phyloP scores from a whole-genome alignment of 2,329 filamentous ascomycete species.

The Cladosporium oxysporum region DNA sequence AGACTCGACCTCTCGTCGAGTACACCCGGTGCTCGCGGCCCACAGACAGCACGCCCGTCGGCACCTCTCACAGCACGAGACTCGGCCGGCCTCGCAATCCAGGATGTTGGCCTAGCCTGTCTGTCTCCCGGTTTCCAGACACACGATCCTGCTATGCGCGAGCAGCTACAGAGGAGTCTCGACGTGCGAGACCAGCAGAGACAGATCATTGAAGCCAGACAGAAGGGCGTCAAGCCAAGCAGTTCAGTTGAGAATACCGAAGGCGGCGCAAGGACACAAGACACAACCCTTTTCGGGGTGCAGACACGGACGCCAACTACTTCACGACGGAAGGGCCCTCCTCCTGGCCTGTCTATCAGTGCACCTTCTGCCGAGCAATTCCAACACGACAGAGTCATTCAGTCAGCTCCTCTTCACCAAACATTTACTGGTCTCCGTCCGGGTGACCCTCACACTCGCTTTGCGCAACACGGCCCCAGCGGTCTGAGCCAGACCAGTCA shows the following conservation, averaged over 20 bases:
- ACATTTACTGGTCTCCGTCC: constrained; percentile 91
- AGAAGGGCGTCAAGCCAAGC: constrained; percentile 73
- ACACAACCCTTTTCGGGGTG: constrained; percentile 46
- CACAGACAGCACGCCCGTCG: constrained; percentile 59
- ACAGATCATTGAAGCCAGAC: constrained; percentile 89
- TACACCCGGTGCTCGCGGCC: constrained; percentile 44
- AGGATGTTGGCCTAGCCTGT: constrained; percentile 91
- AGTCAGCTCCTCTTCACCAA: constrained; percentile 91
- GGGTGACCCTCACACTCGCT: constrained; percentile 47
- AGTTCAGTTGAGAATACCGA: constrained; percentile 35
- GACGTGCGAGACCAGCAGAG: constrained; percentile 92
- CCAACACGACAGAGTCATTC: constrained; percentile 90
- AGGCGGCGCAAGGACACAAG: constrained; percentile 34
- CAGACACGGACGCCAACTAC: constrained; percentile 69
- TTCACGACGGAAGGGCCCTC: constrained; percentile 72
- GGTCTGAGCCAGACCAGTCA: constrained; percentile 82
- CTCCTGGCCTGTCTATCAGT: constrained; percentile 90
- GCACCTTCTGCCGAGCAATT: constrained; percentile 90
- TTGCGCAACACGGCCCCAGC: constrained; percentile 72
- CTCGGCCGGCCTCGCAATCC: constrained; percentile 70
- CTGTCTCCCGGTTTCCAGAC: constrained; percentile 95
- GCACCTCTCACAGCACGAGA: constrained; percentile 75
- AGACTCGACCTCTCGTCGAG: constrained; percentile 71
- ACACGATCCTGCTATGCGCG: constrained; percentile 93
- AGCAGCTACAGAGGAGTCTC: constrained; percentile 91